Percentiles rank a stretch among this genome's conserved stretches.
Conservation (phyloP, 768 basidiomycete species). For the Tricholoma hemisulphureum region DNA sequence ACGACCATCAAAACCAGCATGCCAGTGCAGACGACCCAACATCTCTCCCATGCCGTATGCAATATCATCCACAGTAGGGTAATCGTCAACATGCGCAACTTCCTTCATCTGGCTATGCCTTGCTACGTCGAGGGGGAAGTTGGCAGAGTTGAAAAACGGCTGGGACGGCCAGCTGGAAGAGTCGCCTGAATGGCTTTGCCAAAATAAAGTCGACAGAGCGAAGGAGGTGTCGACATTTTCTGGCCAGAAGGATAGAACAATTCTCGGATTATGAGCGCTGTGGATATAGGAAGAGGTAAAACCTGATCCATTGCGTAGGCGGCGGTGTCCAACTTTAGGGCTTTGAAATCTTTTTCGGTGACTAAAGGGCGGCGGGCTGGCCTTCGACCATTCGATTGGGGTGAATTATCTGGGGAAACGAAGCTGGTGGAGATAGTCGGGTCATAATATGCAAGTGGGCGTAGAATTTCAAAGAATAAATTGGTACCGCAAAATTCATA, state of each 20-base stretch:
- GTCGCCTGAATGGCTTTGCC: background rate
- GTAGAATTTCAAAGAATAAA: background rate
- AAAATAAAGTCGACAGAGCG: background rate
- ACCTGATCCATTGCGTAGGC: background rate
- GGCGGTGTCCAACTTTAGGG: background rate
- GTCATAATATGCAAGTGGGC: background rate
- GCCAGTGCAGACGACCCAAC: constrained; percentile 27
- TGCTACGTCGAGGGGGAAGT: background rate
- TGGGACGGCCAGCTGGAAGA: background rate
- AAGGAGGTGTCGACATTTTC: background rate
- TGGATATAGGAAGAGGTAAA: background rate
- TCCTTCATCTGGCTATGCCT: background rate
- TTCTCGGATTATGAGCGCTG: background rate
- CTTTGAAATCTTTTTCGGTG: background rate
- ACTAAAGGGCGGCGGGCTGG: background rate
- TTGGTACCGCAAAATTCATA: background rate
- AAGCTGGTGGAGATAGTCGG: background rate
- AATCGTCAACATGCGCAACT: background rate
- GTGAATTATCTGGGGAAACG: background rate
- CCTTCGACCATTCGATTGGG: background rate
- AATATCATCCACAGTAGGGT: background rate
- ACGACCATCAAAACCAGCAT: constrained; percentile 26
- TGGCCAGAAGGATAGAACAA: background rate
- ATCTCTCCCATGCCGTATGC: constrained; percentile 29
- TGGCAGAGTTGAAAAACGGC: background rate